Base-by-base conservation (phyloP, 2,329 filamentous ascomycete species). In the Ilyonectria robusta region DNA sequence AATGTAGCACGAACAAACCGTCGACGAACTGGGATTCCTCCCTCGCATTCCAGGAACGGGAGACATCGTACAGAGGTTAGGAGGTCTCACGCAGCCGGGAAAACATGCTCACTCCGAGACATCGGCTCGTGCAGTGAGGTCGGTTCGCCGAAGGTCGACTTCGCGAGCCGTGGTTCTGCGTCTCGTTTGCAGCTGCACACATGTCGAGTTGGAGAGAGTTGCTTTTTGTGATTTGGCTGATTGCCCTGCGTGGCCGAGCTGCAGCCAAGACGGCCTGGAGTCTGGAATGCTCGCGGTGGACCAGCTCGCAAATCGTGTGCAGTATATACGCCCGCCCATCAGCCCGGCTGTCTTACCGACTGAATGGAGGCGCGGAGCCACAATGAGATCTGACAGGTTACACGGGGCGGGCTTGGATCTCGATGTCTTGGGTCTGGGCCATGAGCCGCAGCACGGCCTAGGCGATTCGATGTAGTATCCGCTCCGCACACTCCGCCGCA, bases 21-120 rank as follows among this genome's bases (percentile, higher is more conserved):
- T 8, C 13, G 23, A 23, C 48, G 26, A 19, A 17, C n/a, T 15
- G 7, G 17, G 29, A 17, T 51, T 29, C 42, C 33, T 40, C 47
- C 56, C 56, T 65, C 57, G 21, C 48, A 65, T 65, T 65, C 62
- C 56, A 65, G 47, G 56, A 53, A 55, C 62, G 40, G 29, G 56
- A 40, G 29, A 29, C n/a, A 33, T 6, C 11, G 21, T 13, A 7
- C 29, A 40, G 23, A 33, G 62, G 46, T 19, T 31, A 50, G 35
- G 21, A 11, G 21, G 33, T 44, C 53, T 56, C 21, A 44, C 5
- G 35, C 19, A 15, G 35, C 17, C 8, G 15, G 21, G 1, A 53
- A 35, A 21, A 9, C 23, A 19, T 17, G 8, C 29, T 17, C 26
- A 29, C 48, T 5, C 17, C 7, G 40, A 19, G 40, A 58, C n/a